Evolutionary conservation across 139 green algal species (phyloP).

Genomic region (Haematococcus sp.): DNA sequence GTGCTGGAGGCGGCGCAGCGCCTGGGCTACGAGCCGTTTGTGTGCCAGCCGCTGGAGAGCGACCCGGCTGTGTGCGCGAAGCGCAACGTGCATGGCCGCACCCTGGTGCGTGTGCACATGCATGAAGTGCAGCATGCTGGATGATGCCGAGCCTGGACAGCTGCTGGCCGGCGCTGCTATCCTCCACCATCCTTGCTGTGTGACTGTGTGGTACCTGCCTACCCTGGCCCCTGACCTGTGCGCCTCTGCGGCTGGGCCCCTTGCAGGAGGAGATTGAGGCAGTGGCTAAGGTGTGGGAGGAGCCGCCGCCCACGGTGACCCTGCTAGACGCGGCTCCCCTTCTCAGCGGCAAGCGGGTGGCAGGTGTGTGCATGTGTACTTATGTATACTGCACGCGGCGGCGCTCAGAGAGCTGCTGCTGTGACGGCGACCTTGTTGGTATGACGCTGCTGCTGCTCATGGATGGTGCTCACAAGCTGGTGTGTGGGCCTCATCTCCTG

Average conservation of each 20-base stretch:
- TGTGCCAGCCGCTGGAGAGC: constrained; percentile 39
- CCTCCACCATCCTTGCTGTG: neutral
- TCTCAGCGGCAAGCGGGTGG: neutral
- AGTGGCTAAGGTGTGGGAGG: constrained; percentile 34
- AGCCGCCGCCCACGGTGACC: constrained; percentile 37
- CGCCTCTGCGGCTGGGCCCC: neutral
- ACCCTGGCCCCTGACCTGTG: neutral
- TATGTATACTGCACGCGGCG: no score
- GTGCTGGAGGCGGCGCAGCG: constrained; percentile 46
- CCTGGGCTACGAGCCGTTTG: constrained; percentile 60
- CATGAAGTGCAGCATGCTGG: neutral
- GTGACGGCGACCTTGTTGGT: no score
- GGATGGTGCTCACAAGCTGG: neutral
- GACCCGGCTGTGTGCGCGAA: constrained; percentile 35
- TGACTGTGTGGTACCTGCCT: neutral
- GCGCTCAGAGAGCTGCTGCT: no score
- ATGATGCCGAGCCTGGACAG: neutral
- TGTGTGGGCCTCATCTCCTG: neutral
- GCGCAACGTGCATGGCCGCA: constrained; percentile 50
- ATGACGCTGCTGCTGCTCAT: neutral
- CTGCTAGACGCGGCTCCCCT: constrained; percentile 27
- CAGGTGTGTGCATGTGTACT: no score
- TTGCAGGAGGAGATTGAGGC: neutral
- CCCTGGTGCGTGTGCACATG: constrained; percentile 30
- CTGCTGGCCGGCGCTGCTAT: neutral